Evolutionary conservation across 2,329 filamentous ascomycete species (phyloP).

Genomic region (Monilinia fructigena): DNA sequence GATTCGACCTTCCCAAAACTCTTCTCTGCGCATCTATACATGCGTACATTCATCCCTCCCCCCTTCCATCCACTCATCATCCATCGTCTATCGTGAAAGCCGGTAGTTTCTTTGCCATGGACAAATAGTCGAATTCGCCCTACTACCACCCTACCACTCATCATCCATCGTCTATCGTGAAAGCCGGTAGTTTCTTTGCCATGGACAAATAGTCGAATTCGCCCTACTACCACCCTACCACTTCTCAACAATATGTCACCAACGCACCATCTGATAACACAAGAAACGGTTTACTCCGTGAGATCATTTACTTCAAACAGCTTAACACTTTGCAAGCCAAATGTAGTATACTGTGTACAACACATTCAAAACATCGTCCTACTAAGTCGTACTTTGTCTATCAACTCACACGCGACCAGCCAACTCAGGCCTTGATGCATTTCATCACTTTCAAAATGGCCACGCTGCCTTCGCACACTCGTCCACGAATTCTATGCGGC

Average conservation of each 20-base stretch:
- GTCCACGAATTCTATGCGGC: conserved; percentile 25
- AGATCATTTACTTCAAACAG: conserved; percentile 23
- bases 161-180: conserved; percentile 7
- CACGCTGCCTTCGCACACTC: conserved; percentile 25
- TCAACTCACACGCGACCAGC: conserved; percentile 16
- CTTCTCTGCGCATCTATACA: neutral
- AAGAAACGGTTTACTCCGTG: conserved; percentile 18
- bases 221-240: conserved; percentile 3
- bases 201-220: conserved; percentile 9
- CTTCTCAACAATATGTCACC: conserved; percentile 21
- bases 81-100: conserved; percentile 2
- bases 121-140: conserved; percentile 2
- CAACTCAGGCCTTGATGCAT: conserved; percentile 24
- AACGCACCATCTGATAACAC: conserved; percentile 22
- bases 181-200: conserved; percentile 11
- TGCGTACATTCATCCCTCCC: neutral
- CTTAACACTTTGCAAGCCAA: conserved; percentile 19
- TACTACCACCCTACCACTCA: conserved; percentile 5
- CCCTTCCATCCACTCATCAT: neutral
- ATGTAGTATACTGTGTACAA: conserved; percentile 26
- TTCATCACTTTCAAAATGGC: conserved; percentile 21
- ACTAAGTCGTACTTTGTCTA: conserved; percentile 28
- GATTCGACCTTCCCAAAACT: conserved; percentile 10
- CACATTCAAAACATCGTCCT: conserved; percentile 32
- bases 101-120: conserved; percentile 14